Evolutionary conservation across 2,329 filamentous ascomycete species (phyloP).

Genomic region (Fonsecaea nubica): DNA sequence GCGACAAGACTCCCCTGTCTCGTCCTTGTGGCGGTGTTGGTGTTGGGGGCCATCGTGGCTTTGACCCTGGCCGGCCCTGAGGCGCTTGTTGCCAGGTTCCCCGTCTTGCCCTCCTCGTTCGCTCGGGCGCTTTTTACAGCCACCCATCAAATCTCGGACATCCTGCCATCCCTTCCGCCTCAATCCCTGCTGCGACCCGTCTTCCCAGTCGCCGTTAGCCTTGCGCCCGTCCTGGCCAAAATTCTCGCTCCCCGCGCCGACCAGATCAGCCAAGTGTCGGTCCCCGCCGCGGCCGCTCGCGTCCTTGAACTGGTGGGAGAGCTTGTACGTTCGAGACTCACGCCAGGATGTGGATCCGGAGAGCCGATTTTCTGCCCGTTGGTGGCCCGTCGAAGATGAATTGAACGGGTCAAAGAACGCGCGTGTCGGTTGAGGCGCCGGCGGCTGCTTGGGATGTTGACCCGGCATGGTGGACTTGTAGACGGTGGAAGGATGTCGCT

Average conservation of each 20-base stretch:
- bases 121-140: conserved; percentile 51
- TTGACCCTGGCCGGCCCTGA: neutral
- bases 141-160: conserved; percentile 56
- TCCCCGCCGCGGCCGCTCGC: conserved; percentile 65
- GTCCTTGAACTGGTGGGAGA: conserved; percentile 71
- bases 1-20: neutral
- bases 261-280: conserved; percentile 66
- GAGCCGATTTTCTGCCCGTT: conserved; percentile 72
- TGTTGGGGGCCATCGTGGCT: conserved; percentile 2
- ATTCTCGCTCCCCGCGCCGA: conserved; percentile 68
- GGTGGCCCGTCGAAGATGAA: conserved; percentile 77
- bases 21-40: conserved; percentile 2
- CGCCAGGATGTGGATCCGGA: conserved; percentile 73
- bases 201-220: conserved; percentile 61
- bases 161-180: conserved; percentile 45
- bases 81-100: conserved; percentile 29
- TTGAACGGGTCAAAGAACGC: conserved; percentile 59
- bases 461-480: conserved; percentile 26
- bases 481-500: neutral
- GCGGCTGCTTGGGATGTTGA: conserved; percentile 28
- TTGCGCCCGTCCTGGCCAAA: conserved; percentile 58
- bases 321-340: conserved; percentile 70
- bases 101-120: conserved; percentile 1
- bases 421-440: conserved; percentile 36
- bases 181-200: conserved; percentile 47